A percentile compares a stretch with the other conserved stretches of the same genome.
These are phyloP conservation scores for Symbiodinium natans DNA, from an alignment of 73 alveolate genomes.

Conservation along the genomic window DNA sequence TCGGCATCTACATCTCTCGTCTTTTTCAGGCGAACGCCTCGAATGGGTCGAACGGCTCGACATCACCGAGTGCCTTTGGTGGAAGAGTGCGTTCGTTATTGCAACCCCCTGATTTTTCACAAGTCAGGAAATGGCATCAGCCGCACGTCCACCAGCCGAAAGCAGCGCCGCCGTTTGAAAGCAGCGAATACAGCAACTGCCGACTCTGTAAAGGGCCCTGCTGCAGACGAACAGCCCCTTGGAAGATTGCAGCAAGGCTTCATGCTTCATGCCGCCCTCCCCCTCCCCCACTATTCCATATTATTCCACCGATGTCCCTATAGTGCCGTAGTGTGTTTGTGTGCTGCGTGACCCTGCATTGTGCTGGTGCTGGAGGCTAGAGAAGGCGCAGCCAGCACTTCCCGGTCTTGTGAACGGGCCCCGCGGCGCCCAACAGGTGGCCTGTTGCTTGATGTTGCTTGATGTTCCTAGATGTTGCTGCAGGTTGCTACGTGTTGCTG, in stretches of 20 bases:
- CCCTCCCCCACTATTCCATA: too few relatives aligned
- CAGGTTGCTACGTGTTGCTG: too few relatives aligned
- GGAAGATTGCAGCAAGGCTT: not conserved
- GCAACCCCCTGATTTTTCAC: too few relatives aligned
- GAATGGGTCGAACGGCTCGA: not conserved
- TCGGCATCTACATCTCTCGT: too few relatives aligned
- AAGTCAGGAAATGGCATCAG: not conserved
- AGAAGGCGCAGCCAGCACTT: slow-evolving; percentile 24
- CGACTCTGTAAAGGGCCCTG: not conserved
- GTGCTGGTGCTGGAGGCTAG: slow-evolving; percentile 10
- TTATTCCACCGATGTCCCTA: too few relatives aligned
- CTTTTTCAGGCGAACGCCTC: too few relatives aligned
- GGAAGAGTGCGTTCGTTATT: too few relatives aligned
- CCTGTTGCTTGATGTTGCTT: too few relatives aligned
- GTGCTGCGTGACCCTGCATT: too few relatives aligned
- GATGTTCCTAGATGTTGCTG: too few relatives aligned
- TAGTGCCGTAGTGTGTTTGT: too few relatives aligned
- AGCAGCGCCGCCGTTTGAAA: slow-evolving; percentile 94
- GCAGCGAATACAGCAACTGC: slow-evolving; percentile 55
- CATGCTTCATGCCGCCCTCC: too few relatives aligned
- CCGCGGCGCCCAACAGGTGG: slow-evolving; percentile 10
- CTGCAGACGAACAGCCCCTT: slow-evolving; percentile 53
- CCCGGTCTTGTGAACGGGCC: slow-evolving; percentile 56
- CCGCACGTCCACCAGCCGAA: slow-evolving; percentile 87
- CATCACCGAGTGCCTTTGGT: slow-evolving; percentile 13